Base-by-base conservation (phyloP, 2,329 filamentous ascomycete species). In the Diaporthe citrichinensis region DNA sequence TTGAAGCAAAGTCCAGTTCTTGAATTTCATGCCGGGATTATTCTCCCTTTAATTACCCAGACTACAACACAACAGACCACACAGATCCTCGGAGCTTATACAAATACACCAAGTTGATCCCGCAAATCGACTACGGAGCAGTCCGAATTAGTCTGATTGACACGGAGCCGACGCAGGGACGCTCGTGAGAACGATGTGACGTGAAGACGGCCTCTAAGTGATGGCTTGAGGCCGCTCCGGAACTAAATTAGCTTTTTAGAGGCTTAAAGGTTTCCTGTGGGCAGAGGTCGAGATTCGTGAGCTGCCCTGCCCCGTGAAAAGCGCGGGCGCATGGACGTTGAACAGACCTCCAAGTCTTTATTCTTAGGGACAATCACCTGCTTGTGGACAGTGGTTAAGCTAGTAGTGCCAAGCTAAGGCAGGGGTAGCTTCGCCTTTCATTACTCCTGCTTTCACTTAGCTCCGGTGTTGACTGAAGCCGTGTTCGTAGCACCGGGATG, bases 351-450 rank as follows among this genome's bases (percentile, higher is more conserved):
- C 39, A 12, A 12, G 59, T 65, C 59, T 41, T 31, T 46, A 65
- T 65, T 46, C 39, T 28, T 10, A 12, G 41, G 17, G 17, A 46
- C 59, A 46, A 31, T 7, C 59, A 28, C 39, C n/a, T 8, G 1
- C 14, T 15, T n/a, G 12, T 31, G 41, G 31, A 17, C 9, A 31
- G 25, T 9, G 17, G 28, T 41, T 65, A 65, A 28, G 17, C 20
- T 7, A 10, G 7, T 65, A 46, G 59, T 31, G 9, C 25, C 39
- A 46, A 46, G 59, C 59, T 65, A 65, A 65, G 3, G 9, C 59
- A 65, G 59, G 59, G 59, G 59, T 46, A 65, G 59, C 59, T 31
- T 65, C 59, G 34, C 17, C 25, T 46, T 46, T 20, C n/a, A 46
- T 65, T 46, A 14, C 59, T 23, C 9, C 17, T 65, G 25, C 39